These are phyloP conservation scores for Gymnopilus dilepis DNA, from an alignment of 768 basidiomycete genomes.

Conservation along the genomic window DNA sequence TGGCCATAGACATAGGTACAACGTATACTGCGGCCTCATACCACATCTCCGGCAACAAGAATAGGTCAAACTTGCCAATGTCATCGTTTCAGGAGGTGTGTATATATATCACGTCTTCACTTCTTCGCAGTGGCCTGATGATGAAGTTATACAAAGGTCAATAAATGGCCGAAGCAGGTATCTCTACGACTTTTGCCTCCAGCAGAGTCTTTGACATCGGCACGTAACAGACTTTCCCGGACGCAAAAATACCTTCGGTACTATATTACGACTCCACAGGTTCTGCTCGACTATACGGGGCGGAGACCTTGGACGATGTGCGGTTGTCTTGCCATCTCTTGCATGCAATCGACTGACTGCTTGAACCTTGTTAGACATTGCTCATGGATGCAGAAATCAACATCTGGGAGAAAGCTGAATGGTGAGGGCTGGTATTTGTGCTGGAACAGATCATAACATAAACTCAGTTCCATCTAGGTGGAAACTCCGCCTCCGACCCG, in stretches of 20 bases:
- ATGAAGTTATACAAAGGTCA: constrained; percentile 3
- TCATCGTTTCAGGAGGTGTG: constrained; percentile 20
- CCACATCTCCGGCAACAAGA: constrained; percentile 35
- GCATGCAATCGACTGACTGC: background rate
- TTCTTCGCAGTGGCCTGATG: background rate
- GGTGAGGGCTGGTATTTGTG: constrained; percentile 15
- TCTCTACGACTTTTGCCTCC: background rate
- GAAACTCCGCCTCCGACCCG: constrained; percentile 30
- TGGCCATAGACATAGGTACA: constrained; percentile 43
- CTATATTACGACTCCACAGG: constrained; percentile 39
- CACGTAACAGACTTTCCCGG: constrained; percentile 17
- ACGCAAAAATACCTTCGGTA: constrained; percentile 43
- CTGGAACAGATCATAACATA: background rate
- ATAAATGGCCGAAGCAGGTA: constrained; percentile 14
- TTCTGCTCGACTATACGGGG: constrained; percentile 18
- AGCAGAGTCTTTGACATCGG: background rate
- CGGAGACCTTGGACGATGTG: constrained; percentile 25
- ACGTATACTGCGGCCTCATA: constrained; percentile 39
- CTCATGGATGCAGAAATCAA: constrained; percentile 17
- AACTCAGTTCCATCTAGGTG: constrained; percentile 28
- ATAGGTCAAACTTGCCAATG: background rate
- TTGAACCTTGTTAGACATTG: constrained; percentile 1
- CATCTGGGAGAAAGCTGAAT: constrained; percentile 25
- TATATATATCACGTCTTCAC: background rate
- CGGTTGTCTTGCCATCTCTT: background rate